Evolutionary conservation across 2,329 filamentous ascomycete species (phyloP).

Genomic region (Parafenestella ontariensis): DNA sequence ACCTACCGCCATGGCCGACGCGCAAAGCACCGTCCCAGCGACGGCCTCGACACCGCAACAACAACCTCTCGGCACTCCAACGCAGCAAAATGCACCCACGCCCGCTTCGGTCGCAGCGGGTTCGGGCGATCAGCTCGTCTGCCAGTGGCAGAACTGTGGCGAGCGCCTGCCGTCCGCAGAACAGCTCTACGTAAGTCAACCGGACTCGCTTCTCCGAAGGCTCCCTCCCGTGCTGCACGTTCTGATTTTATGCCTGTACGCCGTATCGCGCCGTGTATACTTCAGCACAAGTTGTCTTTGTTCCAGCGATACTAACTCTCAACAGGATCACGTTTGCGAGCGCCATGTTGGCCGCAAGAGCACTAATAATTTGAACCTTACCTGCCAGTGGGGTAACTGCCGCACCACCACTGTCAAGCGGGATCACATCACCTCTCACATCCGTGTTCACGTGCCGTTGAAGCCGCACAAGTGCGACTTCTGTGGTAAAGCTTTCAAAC

Average conservation of each 20-base stretch:
- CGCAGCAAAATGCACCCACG: slow-evolving; percentile 42
- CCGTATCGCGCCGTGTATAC: not conserved
- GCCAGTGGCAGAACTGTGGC: slow-evolving; percentile 69
- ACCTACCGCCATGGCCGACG: slow-evolving; percentile 16
- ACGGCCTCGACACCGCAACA: slow-evolving; percentile 38
- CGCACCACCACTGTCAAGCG: slow-evolving; percentile 97
- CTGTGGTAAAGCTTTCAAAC: slow-evolving; percentile 98
- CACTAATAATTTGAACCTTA: slow-evolving; percentile 97
- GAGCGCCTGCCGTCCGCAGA: slow-evolving; percentile 66
- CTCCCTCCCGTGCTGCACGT: not conserved
- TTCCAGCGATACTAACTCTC: slow-evolving; percentile 22
- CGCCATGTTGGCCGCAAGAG: slow-evolving; percentile 98
- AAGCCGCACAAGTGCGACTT: slow-evolving; percentile 99
- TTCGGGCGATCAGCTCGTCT: slow-evolving; percentile 57
- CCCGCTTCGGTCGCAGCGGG: slow-evolving; percentile 38
- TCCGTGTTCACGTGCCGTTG: slow-evolving; percentile 96
- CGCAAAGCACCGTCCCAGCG: slow-evolving; percentile 30
- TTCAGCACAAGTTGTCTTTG: slow-evolving; percentile 6
- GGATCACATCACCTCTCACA: slow-evolving; percentile 98
- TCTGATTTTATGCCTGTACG: not conserved
- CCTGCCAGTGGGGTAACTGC: slow-evolving; percentile 96
- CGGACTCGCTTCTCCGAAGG: not conserved
- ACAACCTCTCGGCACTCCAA: slow-evolving; percentile 42
- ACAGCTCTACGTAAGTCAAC: slow-evolving; percentile 65
- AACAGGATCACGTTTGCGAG: slow-evolving; percentile 95